phyloP scores from a whole-genome alignment of 2,329 filamentous ascomycete genomes.

The Rutstroemia sp. region DNA sequence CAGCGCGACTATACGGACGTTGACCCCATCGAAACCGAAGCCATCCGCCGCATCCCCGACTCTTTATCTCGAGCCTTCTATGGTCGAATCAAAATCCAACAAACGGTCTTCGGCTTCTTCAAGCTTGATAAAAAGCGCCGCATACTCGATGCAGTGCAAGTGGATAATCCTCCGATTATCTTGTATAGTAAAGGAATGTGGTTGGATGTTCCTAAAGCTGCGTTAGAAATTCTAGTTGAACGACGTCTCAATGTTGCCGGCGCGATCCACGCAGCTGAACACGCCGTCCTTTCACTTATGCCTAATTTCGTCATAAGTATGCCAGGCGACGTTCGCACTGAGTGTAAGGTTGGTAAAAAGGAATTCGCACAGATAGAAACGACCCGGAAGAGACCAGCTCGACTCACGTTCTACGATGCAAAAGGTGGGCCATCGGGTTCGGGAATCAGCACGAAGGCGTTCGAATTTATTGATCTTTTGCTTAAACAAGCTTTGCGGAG shows the following conservation, averaged over 20 bases:
- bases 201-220: conserved; percentile 78
- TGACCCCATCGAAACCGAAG: conserved; percentile 86
- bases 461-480: conserved; percentile 81
- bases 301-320: conserved; percentile 86
- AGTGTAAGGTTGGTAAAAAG: conserved; percentile 85
- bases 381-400: conserved; percentile 71
- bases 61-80: conserved; percentile 70
- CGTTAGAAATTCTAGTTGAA: conserved; percentile 69
- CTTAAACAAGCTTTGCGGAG: conserved; percentile 68
- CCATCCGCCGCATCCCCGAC: conserved; percentile 61
- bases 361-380: conserved; percentile 70
- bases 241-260: conserved; percentile 73
- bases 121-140: conserved; percentile 83
- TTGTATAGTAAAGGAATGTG: conserved; percentile 86
- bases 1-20: conserved; percentile 93
- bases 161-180: conserved; percentile 88
- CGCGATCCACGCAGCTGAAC: conserved; percentile 90
- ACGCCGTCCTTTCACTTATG: conserved; percentile 78
- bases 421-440: conserved; percentile 79
- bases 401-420: conserved; percentile 90
- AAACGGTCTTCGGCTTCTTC: conserved; percentile 93
- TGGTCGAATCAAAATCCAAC: conserved; percentile 76
- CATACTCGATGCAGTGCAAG: conserved; percentile 84
- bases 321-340: conserved; percentile 86
- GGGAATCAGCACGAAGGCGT: conserved; percentile 86